Evolutionary conservation across 495 filamentous ascomycete species (phyloP), one percentile per base, ranked within the genome.

Genomic region (Penicillium coffeae): DNA sequence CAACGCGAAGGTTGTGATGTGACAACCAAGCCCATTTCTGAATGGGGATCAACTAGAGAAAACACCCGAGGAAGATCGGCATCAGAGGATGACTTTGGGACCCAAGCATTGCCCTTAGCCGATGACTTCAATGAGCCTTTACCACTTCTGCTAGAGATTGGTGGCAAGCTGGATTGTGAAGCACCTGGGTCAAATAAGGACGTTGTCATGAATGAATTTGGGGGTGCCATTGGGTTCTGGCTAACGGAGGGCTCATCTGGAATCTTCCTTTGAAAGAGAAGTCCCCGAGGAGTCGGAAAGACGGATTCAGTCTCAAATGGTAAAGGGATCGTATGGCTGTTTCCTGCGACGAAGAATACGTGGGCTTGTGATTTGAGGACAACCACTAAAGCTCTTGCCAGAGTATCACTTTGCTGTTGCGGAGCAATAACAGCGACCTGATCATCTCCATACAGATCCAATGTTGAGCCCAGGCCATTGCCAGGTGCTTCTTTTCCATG

Each of bases 361-460:
- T 96, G 93, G 19, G 89, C 90, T 60, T 96, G 92, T 3, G 88
- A 87, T 64, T 90, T 93, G 48, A 99, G 79, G 53, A 96, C 86
- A 33, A 97, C 85, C 5, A 97, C 90, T 42, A 99, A 70, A 20
- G 93, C 86, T 77, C 63, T 83, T 70, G 55, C 83, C 60, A 34
- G 51, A 39, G 43, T 56, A 36, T 59, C 50, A 20, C 39, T 53
- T 8, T 54, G 35, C 14, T 57, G 43, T 38, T 52, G 52, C 8
- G 54, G 50, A 25, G 47, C 30, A 39, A 56, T 36, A 20, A 59
- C 50, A 14, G 52, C 42, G 15, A 55, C 45, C 38, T 44, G 47
- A n/a, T 46, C 33, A 43, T 60, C 54, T 32, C 52, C 63, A 43
- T 50, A 41, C 18, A 56, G 30, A 46, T 60, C 52, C 44, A 64